Evolutionary conservation across 257 asterid genomes (phyloP).

Genomic region (Vinca minor): DNA sequence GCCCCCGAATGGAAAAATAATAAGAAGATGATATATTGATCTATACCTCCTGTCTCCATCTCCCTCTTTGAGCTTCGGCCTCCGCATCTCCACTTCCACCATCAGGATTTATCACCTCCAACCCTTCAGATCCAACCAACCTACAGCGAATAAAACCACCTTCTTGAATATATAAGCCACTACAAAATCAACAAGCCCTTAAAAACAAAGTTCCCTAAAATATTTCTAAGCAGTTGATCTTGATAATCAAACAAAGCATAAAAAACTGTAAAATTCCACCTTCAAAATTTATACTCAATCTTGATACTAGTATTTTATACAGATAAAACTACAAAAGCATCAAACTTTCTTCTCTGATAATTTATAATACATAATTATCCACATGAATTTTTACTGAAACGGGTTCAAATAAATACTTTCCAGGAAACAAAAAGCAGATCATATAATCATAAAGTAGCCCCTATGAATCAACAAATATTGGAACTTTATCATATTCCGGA

Average conservation of each 20-base stretch:
- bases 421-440: background rate
- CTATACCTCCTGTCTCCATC: slow-evolving; percentile 73
- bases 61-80: slow-evolving; percentile 84
- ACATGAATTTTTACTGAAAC: too few relatives aligned
- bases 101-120: slow-evolving; percentile 92
- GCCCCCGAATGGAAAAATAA: background rate
- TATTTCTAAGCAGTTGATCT: background rate
- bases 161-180: slow-evolving; percentile 5
- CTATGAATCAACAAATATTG: background rate
- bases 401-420: too few relatives aligned
- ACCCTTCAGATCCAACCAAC: slow-evolving; percentile 67
- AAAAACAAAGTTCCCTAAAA: background rate
- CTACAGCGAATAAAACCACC: slow-evolving; percentile 24
- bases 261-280: too few relatives aligned
- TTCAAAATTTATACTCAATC: too few relatives aligned
- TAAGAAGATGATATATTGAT: background rate
- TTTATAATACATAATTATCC: too few relatives aligned
- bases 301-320: too few relatives aligned
- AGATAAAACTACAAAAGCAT: too few relatives aligned
- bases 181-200: slow-evolving; percentile 5
- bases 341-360: too few relatives aligned
- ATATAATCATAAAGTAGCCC: background rate
- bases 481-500: background rate
- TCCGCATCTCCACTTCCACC: slow-evolving; percentile 87
- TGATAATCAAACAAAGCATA: background rate